Percentiles rank a stretch among this genome's conserved stretches.
Conservation (phyloP, 495 filamentous ascomycete genomes). For the Xylaria palmicola region DNA sequence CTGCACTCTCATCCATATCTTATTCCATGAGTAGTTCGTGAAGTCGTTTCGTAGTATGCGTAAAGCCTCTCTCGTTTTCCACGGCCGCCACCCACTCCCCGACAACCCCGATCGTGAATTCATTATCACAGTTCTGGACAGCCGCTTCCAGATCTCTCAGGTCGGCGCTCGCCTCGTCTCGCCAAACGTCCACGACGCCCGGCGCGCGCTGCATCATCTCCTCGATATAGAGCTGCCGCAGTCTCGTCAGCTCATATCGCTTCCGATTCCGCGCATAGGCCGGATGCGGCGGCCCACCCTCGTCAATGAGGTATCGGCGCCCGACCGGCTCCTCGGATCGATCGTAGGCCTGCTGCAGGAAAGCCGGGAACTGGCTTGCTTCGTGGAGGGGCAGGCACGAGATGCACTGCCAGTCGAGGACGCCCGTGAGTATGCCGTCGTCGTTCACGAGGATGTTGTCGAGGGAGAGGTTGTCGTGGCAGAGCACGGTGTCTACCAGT, state of each 20-base stretch:
- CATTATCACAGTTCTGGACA: constrained; percentile 30
- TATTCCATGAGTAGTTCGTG: too few relatives aligned
- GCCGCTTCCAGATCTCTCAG: constrained; percentile 28
- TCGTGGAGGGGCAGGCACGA: constrained; percentile 48
- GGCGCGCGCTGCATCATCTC: constrained; percentile 31
- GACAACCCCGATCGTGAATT: constrained; percentile 21
- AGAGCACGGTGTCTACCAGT: constrained; percentile 39
- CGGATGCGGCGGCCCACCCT: background rate
- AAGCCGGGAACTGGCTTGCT: constrained; percentile 44
- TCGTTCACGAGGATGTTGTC: constrained; percentile 53
- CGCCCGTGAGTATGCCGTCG: constrained; percentile 40
- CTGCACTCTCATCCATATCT: too few relatives aligned
- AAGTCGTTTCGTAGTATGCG: too few relatives aligned
- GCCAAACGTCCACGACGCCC: constrained; percentile 21
- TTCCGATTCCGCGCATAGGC: constrained; percentile 20
- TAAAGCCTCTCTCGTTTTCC: constrained; percentile 3
- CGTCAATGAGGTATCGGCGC: constrained; percentile 18
- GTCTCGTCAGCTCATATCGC: constrained; percentile 35
- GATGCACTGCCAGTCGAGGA: constrained; percentile 57
- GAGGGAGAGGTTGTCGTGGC: constrained; percentile 47
- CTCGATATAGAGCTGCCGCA: constrained; percentile 32
- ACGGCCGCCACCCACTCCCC: constrained; percentile 24
- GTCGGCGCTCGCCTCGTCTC: background rate
- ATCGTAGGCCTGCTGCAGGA: constrained; percentile 33
- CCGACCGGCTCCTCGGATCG: constrained; percentile 14